phyloP scores from a whole-genome alignment of 495 filamentous ascomycete species.

The Aspergillus leporis region DNA sequence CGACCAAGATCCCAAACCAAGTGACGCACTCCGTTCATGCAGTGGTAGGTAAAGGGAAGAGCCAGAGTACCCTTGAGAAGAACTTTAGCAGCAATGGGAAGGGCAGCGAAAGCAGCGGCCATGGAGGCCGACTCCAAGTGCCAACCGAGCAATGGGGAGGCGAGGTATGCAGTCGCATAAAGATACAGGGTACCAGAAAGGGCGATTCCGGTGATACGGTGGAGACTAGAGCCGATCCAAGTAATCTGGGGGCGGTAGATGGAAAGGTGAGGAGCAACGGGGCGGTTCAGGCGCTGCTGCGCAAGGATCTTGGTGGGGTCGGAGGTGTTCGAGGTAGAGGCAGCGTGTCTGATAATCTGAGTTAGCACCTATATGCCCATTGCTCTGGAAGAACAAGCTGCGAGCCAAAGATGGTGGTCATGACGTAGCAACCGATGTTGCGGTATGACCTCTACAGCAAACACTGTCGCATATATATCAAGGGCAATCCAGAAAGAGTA shows the following conservation, averaged over 20 bases:
- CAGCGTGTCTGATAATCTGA: conserved; percentile 43
- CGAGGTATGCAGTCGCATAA: conserved; percentile 82
- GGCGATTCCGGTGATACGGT: conserved; percentile 76
- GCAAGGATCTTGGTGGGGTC: conserved; percentile 73
- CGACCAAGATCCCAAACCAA: conserved; percentile 79
- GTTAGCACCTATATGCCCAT: conserved; percentile 12
- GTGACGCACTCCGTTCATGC: conserved; percentile 86
- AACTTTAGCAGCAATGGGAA: conserved; percentile 69
- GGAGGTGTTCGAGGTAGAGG: conserved; percentile 55
- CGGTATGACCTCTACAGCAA: neutral
- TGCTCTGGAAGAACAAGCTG: neutral
- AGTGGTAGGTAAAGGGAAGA: conserved; percentile 86
- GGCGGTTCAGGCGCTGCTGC: conserved; percentile 80
- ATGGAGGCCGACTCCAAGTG: conserved; percentile 81
- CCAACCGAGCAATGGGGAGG: conserved; percentile 75
- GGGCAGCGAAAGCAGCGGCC: conserved; percentile 72
- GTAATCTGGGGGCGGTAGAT: conserved; percentile 92
- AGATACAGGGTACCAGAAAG: conserved; percentile 79
- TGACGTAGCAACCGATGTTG: conserved; percentile 32
- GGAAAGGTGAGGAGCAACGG: conserved; percentile 80
- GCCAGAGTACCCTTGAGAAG: conserved; percentile 70
- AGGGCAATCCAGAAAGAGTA: neutral
- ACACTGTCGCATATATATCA: neutral
- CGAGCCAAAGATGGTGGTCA: conserved; percentile 4
- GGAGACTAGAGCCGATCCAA: conserved; percentile 70